Percentiles rank a stretch among this genome's conserved stretches.
Evolutionary conservation across 306 rosid genomes (phyloP).

Genomic region (Dryas octopetala): DNA sequence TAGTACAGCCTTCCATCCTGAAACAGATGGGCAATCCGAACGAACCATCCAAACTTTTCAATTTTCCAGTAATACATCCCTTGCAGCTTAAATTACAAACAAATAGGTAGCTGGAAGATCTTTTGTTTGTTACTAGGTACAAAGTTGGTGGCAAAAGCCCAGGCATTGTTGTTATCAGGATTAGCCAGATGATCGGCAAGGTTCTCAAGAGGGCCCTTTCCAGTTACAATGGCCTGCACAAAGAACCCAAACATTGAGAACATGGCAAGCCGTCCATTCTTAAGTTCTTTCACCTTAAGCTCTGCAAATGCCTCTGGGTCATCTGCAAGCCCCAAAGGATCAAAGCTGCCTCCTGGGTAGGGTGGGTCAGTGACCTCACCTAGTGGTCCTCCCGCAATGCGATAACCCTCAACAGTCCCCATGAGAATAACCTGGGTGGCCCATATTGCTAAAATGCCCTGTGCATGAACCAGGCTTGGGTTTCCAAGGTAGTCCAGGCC

Average conservation of each 20-base stretch:
- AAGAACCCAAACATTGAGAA: conserved; percentile 42
- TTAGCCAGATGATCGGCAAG: conserved; percentile 45
- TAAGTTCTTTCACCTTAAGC: conserved; percentile 41
- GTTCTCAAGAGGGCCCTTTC: conserved; percentile 45
- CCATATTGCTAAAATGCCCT: conserved; percentile 39
- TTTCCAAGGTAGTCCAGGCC: conserved; percentile 43
- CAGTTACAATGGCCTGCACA: conserved; percentile 39
- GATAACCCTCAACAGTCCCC: conserved; percentile 42
- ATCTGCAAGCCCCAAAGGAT: conserved; percentile 36
- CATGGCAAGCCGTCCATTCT: conserved; percentile 41
- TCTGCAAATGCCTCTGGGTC: conserved; percentile 46
- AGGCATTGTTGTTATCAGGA: conserved; percentile 36
- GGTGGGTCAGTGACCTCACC: conserved; percentile 39
- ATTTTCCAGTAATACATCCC: not conserved
- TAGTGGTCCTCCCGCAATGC: conserved; percentile 38
- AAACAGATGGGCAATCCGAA: too few species aligned
- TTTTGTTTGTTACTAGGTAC: conserved; percentile 10
- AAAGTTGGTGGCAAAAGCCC: conserved; percentile 38
- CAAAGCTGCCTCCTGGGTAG: conserved; percentile 43
- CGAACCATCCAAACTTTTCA: not conserved
- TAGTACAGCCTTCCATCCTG: too few species aligned
- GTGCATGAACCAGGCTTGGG: conserved; percentile 40
- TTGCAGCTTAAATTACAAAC: conserved; percentile 6
- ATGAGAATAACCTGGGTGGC: conserved; percentile 36
- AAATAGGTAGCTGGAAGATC: not conserved